Evolutionary conservation across 225 moss, liverwort and hornwort species (phyloP).

Genomic region (Anthoceros angustus): DNA sequence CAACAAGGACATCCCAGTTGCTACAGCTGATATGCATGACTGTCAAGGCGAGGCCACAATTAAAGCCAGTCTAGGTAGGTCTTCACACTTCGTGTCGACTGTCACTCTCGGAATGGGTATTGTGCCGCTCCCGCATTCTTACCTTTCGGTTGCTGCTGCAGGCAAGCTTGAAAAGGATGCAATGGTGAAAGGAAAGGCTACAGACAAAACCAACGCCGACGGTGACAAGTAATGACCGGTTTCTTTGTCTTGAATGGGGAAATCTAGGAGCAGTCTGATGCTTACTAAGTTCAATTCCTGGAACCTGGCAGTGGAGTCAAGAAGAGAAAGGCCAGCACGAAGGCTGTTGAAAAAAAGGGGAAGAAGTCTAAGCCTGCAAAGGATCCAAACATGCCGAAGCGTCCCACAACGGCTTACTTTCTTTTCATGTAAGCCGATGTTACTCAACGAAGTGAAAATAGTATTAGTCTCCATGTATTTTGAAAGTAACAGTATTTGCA

Average conservation of each 20-base stretch:
- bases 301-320: slow-evolving; percentile 1
- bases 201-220: neutral
- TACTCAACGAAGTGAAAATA: neutral
- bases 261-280: no score
- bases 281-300: neutral
- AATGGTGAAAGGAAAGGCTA: neutral
- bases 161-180: neutral
- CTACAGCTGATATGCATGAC: slow-evolving; percentile 32
- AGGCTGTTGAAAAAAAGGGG: slow-evolving; percentile 13
- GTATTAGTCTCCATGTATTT: neutral
- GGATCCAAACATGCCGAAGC: slow-evolving; percentile 43
- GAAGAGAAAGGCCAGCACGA: slow-evolving; percentile 11
- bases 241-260: neutral
- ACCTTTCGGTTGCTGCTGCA: neutral
- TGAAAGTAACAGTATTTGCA: neutral
- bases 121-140: neutral
- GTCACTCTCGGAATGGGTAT: neutral
- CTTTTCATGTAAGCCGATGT: slow-evolving; percentile 26
- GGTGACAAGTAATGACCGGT: neutral
- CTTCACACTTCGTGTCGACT: neutral
- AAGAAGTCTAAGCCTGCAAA: slow-evolving; percentile 6
- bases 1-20: slow-evolving; percentile 26
- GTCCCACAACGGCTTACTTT: slow-evolving; percentile 34
- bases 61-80: slow-evolving; percentile 25
- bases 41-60: slow-evolving; percentile 32